A percentile compares a stretch with the other conserved stretches of the same genome.
Evolutionary conservation across 2,329 filamentous ascomycete species (phyloP).

Genomic region (Aspergillus terreus): DNA sequence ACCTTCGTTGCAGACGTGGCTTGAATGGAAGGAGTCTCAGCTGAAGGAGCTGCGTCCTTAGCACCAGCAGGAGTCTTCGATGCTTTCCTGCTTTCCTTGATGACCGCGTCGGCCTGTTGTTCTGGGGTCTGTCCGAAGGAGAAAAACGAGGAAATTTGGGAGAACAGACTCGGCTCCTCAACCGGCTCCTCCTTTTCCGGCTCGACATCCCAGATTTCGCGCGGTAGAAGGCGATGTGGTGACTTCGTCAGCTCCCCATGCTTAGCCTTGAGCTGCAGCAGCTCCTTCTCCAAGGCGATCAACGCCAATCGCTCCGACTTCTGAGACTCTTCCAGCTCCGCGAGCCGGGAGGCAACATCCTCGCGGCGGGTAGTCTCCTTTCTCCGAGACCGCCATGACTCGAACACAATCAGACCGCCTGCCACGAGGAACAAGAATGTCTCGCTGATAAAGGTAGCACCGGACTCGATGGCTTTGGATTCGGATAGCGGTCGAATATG

Average conservation of each 20-base stretch:
- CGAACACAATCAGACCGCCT: constrained; percentile 59
- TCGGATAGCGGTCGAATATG: constrained; percentile 63
- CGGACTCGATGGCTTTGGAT: constrained; percentile 64
- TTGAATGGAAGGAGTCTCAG: not conserved
- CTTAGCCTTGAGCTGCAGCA: constrained; percentile 39
- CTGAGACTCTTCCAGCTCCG: constrained; percentile 53
- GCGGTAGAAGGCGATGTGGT: constrained; percentile 35
- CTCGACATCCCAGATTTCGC: constrained; percentile 36
- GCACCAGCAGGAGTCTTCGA: not conserved
- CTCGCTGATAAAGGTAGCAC: constrained; percentile 66
- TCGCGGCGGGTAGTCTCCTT: constrained; percentile 60
- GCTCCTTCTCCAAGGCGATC: constrained; percentile 44
- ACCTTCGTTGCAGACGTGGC: constrained; percentile 1
- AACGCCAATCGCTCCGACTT: constrained; percentile 38
- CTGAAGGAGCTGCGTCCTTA: not conserved
- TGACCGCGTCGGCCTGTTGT: constrained; percentile 9
- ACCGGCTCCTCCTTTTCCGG: constrained; percentile 25
- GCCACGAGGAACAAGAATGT: constrained; percentile 64
- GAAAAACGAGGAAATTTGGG: constrained; percentile 32
- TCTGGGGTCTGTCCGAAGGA: constrained; percentile 20
- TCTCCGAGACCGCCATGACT: constrained; percentile 57
- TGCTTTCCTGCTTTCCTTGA: constrained; percentile 5
- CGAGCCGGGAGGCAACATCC: constrained; percentile 57
- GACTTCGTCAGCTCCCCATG: constrained; percentile 28
- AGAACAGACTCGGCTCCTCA: constrained; percentile 29